These are phyloP conservation scores for Saccharum officinarum DNA, from an alignment of 176 grass and related monocot species.

Conservation along the genomic window DNA sequence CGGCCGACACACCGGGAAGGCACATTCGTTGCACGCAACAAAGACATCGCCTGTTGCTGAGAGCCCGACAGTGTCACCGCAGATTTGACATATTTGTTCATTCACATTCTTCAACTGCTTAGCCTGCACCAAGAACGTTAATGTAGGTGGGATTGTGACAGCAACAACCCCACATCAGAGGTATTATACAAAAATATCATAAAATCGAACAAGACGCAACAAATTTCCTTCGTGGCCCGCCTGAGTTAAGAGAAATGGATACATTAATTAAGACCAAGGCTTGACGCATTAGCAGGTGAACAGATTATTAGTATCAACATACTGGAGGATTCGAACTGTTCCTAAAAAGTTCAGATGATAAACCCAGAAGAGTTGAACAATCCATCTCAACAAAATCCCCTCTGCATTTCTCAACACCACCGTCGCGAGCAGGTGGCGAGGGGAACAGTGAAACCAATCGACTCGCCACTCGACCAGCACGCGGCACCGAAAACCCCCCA, in stretches of 20 bases:
- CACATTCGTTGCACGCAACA: slow-evolving; percentile 88
- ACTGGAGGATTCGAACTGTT: not conserved
- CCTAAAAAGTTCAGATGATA: not conserved
- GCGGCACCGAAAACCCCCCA: not conserved
- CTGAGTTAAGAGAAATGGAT: not conserved
- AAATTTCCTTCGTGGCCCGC: not conserved
- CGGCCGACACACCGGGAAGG: slow-evolving; percentile 74
- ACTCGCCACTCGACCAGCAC: not conserved
- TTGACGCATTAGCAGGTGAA: not conserved
- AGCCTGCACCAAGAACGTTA: slow-evolving; percentile 40
- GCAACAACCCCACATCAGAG: not conserved
- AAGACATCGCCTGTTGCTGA: slow-evolving; percentile 60
- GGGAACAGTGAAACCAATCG: not conserved
- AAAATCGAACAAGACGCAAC: not conserved
- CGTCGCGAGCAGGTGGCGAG: not conserved
- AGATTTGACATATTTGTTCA: slow-evolving; percentile 72
- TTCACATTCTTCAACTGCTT: slow-evolving; percentile 51
- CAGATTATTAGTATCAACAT: not conserved
- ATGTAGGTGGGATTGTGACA: not conserved
- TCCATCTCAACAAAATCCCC: not conserved
- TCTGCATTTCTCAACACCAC: not conserved
- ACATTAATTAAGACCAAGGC: not conserved
- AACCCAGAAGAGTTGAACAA: not conserved
- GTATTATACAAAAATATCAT: not conserved
- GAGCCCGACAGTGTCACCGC: slow-evolving; percentile 58